Evolutionary conservation across 441 rosid genomes (phyloP).

Genomic region (Viola pubescens): DNA sequence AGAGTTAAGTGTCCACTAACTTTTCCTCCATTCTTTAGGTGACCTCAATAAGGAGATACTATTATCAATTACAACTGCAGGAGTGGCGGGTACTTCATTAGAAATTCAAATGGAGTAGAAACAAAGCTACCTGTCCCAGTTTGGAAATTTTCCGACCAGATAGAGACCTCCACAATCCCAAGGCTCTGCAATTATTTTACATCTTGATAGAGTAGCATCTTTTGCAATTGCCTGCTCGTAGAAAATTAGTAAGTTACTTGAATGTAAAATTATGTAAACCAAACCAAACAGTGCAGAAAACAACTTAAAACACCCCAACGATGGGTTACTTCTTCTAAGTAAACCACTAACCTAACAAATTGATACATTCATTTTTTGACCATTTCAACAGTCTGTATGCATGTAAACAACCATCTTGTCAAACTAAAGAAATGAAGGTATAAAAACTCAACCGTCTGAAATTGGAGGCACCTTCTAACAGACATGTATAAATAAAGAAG

Average conservation of each 20-base stretch:
- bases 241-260: slow-evolving; percentile 14
- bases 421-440: no score
- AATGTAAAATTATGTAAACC: background rate
- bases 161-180: slow-evolving; percentile 98
- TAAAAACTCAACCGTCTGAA: no score
- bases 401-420: no score
- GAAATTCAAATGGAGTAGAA: background rate
- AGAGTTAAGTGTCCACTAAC: no score
- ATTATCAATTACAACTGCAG: background rate
- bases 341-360: no score
- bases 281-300: no score
- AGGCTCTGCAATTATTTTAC: slow-evolving; percentile 92
- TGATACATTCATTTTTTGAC: no score
- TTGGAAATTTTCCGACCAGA: slow-evolving; percentile 89
- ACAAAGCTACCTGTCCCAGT: slow-evolving; percentile 77
- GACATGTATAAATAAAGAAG: no score
- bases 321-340: background rate
- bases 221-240: slow-evolving; percentile 72
- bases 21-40: no score
- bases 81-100: background rate
- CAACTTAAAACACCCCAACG: background rate
- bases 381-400: no score
- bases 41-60: no score
- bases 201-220: slow-evolving; percentile 67
- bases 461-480: no score